Conservation (phyloP, 345 rosid species). For the Hevea brasiliensis region DNA sequence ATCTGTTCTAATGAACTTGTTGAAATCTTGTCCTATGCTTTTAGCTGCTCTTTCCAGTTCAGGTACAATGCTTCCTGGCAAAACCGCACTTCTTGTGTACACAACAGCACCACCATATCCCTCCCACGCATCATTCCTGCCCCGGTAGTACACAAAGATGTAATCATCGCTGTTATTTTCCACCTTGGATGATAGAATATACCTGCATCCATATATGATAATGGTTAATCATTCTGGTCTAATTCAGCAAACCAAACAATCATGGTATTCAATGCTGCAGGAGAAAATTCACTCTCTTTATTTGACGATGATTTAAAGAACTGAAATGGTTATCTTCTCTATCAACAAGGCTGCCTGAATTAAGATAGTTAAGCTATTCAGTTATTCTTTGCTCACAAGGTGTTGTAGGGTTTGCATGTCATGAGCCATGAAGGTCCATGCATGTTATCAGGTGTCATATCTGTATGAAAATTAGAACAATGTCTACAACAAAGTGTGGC, state of each 20-base stretch:
- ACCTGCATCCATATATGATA: conserved; percentile 44
- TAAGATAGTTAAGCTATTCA: no score
- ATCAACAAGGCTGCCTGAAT: no score
- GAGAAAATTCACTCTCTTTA: background rate
- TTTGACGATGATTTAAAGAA: no score
- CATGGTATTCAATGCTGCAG: background rate
- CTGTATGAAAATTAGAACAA: no score
- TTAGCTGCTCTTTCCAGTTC: conserved; percentile 79
- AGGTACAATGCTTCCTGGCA: conserved; percentile 73
- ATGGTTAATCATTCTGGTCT: background rate
- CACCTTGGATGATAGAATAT: conserved; percentile 73
- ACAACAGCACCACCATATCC: conserved; percentile 95
- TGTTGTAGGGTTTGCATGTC: no score
- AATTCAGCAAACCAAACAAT: background rate
- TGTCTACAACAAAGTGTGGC: no score
- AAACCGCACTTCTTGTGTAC: conserved; percentile 78
- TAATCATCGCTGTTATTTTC: conserved; percentile 75
- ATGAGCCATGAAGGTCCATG: no score
- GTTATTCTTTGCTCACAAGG: no score
- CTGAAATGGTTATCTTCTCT: no score
- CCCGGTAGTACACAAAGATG: conserved; percentile 80
- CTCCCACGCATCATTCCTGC: conserved; percentile 96
- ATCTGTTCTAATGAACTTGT: conserved; percentile 60
- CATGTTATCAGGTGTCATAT: no score
- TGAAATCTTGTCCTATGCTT: conserved; percentile 79